A percentile compares a stretch with the other conserved stretches of the same genome.
Evolutionary conservation across 2,329 filamentous ascomycete genomes (phyloP).

Genomic region (Dactylellina drechsleri): DNA sequence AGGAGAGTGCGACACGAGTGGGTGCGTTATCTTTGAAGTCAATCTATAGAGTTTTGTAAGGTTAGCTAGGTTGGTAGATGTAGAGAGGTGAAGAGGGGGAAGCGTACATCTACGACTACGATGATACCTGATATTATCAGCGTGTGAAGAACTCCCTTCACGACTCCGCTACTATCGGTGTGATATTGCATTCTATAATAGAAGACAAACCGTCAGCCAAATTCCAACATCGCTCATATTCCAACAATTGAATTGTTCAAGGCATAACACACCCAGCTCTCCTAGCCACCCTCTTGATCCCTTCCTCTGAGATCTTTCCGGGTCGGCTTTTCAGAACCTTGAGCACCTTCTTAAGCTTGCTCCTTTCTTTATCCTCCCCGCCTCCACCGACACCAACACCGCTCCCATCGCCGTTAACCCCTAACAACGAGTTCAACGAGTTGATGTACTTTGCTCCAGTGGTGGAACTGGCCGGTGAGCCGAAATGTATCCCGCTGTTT

Average conservation of each 20-base stretch:
- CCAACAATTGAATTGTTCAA: not conserved
- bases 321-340: conserved; percentile 55
- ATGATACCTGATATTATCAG: conserved; percentile 72
- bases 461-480: conserved; percentile 49
- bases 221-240: conserved; percentile 57
- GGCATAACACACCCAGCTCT: conserved; percentile 66
- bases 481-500: conserved; percentile 45
- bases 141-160: conserved; percentile 65
- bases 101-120: conserved; percentile 67
- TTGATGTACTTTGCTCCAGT: conserved; percentile 44
- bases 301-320: conserved; percentile 72
- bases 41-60: conserved; percentile 62
- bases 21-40: conserved; percentile 72
- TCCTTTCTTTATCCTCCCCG: conserved; percentile 44
- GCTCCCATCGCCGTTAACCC: conserved; percentile 20
- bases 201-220: conserved; percentile 56
- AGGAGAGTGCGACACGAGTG: conserved; percentile 71
- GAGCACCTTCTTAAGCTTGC: conserved; percentile 54
- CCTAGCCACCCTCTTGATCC: conserved; percentile 76
- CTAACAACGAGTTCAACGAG: conserved; percentile 35
- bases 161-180: conserved; percentile 67
- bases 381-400: conserved; percentile 13
- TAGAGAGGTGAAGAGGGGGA: not conserved
- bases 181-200: conserved; percentile 67
- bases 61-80: not conserved